A percentile compares a stretch with the other conserved stretches of the same genome.
These are phyloP conservation scores for Metschnikowia reukaufii DNA, from an alignment of 805 yeast genomes.

Conservation along the genomic window DNA sequence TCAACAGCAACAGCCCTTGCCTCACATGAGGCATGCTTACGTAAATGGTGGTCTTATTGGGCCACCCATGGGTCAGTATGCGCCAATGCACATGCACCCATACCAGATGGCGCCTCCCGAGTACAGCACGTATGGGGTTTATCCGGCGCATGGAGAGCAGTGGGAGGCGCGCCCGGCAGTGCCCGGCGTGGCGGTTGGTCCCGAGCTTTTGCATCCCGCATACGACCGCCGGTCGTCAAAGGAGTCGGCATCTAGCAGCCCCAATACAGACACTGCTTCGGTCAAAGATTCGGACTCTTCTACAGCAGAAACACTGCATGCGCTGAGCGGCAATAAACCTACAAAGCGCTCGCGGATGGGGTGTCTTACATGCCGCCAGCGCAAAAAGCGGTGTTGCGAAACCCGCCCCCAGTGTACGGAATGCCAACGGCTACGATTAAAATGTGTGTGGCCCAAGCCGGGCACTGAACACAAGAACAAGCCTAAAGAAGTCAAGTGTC, in stretches of 20 bases:
- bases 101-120: slow-evolving; percentile 13
- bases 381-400: slow-evolving; percentile 81
- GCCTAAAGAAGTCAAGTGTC: slow-evolving; percentile 49
- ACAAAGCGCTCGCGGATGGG: slow-evolving; percentile 66
- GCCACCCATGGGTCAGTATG: slow-evolving; percentile 3
- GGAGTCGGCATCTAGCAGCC: slow-evolving; percentile 10
- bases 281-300: slow-evolving; percentile 2
- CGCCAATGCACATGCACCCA: slow-evolving; percentile 14
- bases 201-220: not conserved
- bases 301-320: not conserved
- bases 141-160: slow-evolving; percentile 16
- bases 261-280: slow-evolving; percentile 8
- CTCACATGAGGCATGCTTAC: slow-evolving; percentile 5
- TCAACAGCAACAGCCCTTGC: slow-evolving; percentile 7
- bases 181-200: not conserved
- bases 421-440: slow-evolving; percentile 61
- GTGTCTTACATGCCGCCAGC: slow-evolving; percentile 71
- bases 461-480: slow-evolving; percentile 63
- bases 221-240: not conserved
- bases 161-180: slow-evolving; percentile 17
- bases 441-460: slow-evolving; percentile 73
- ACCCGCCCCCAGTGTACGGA: slow-evolving; percentile 64
- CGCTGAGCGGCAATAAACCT: slow-evolving; percentile 11
- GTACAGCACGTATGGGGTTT: slow-evolving; percentile 10
- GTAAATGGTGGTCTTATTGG: not conserved